A percentile compares a stretch with the other conserved stretches of the same genome.
Conservation (phyloP, 192 early-diverging fungal species). For the Rhizophagus clarus region DNA sequence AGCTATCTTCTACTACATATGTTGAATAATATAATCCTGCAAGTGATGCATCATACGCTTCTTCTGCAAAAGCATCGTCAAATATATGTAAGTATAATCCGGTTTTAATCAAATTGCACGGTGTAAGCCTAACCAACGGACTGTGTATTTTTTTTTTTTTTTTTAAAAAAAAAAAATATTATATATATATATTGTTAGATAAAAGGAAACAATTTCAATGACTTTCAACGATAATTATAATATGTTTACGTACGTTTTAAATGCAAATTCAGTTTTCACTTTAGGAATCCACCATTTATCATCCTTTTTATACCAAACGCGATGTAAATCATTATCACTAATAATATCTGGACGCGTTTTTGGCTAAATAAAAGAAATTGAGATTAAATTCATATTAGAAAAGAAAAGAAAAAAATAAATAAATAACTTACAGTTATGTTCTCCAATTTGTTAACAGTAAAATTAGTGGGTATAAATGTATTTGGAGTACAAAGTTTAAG, state of each 20-base stretch:
- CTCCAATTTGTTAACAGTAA: slow-evolving; percentile 60
- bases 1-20: slow-evolving; percentile 70
- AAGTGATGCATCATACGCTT: slow-evolving; percentile 87
- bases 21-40: slow-evolving; percentile 83
- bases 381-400: neutral
- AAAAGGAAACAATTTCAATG: neutral
- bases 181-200: no score
- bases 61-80: slow-evolving; percentile 83
- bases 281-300: slow-evolving; percentile 92
- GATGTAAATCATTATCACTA: slow-evolving; percentile 53
- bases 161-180: neutral
- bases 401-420: neutral
- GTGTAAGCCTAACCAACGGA: slow-evolving; percentile 78
- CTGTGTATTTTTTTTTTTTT: slow-evolving; percentile 31
- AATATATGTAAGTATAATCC: slow-evolving; percentile 76
- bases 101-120: slow-evolving; percentile 68
- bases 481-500: slow-evolving; percentile 76
- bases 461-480: slow-evolving; percentile 84
- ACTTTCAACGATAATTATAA: slow-evolving; percentile 3
- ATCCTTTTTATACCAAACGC: slow-evolving; percentile 96
- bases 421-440: slow-evolving; percentile 22
- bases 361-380: slow-evolving; percentile 20
- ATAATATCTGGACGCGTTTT: slow-evolving; percentile 54
- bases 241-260: slow-evolving; percentile 32
- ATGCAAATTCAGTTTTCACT: slow-evolving; percentile 72